Evolutionary conservation across 352 stramenopile species (phyloP).

Genomic region (Phytophthora quininea): DNA sequence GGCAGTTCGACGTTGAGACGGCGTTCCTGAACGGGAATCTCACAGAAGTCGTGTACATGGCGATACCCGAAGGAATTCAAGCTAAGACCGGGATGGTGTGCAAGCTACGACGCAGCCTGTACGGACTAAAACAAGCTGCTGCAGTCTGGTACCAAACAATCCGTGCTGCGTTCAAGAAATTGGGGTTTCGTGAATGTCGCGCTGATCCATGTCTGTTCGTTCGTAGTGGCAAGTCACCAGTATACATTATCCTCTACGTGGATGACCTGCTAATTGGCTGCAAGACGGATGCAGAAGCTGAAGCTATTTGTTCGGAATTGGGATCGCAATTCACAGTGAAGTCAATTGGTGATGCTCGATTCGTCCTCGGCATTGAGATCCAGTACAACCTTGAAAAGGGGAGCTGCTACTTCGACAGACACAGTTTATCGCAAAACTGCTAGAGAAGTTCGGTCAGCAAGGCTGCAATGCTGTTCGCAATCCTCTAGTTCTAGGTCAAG

Average conservation of each 20-base stretch:
- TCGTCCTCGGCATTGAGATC: background rate
- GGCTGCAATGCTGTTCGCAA: slow-evolving; percentile 8
- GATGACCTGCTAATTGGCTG: slow-evolving; percentile 3
- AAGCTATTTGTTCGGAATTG: background rate
- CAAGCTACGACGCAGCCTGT: slow-evolving; percentile 31
- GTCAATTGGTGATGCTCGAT: background rate
- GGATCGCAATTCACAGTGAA: background rate
- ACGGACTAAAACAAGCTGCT: slow-evolving; percentile 40
- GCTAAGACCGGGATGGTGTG: slow-evolving; percentile 19
- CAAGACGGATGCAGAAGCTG: background rate
- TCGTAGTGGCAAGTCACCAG: background rate
- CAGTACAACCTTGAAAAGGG: background rate
- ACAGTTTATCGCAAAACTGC: background rate
- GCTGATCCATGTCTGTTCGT: slow-evolving; percentile 1
- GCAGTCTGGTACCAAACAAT: slow-evolving; percentile 34
- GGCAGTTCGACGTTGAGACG: slow-evolving; percentile 37
- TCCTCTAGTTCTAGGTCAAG: slow-evolving; percentile 2
- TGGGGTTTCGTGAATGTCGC: background rate
- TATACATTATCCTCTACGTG: slow-evolving; percentile 8
- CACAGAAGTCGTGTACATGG: slow-evolving; percentile 38
- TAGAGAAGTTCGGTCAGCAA: background rate
- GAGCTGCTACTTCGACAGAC: background rate
- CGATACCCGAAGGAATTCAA: slow-evolving; percentile 15
- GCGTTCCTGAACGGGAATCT: slow-evolving; percentile 43
- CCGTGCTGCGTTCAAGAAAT: background rate